Evolutionary conservation across 345 rosid species (phyloP).

Genomic region (Moricandia arvensis): DNA sequence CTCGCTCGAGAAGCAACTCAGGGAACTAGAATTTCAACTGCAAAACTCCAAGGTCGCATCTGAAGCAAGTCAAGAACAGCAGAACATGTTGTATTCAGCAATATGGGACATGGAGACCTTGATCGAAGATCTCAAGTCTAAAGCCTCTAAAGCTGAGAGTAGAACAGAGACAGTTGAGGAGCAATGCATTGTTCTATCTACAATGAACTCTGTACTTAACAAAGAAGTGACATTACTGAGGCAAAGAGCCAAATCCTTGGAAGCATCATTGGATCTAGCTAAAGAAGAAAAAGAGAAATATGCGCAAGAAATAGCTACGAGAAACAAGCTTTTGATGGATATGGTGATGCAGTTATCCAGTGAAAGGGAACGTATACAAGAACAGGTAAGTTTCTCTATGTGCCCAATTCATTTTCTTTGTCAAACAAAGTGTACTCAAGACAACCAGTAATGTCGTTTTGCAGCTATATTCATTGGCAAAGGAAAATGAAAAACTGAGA

Average conservation of each 20-base stretch:
- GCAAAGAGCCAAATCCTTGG: conserved; percentile 50
- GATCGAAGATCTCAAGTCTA: conserved; percentile 87
- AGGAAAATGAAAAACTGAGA: conserved; percentile 52
- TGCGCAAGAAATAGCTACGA: conserved; percentile 60
- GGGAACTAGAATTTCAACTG: conserved; percentile 64
- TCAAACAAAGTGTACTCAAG: neutral
- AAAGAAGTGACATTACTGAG: conserved; percentile 54
- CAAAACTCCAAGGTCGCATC: conserved; percentile 72
- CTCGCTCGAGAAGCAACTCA: conserved; percentile 78
- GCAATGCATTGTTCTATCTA: conserved; percentile 64
- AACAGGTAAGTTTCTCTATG: conserved; percentile 53
- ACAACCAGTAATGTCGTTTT: conserved; percentile 25
- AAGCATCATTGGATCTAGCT: conserved; percentile 55
- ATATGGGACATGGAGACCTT: conserved; percentile 99
- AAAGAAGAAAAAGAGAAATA: conserved; percentile 48
- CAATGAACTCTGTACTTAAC: conserved; percentile 58
- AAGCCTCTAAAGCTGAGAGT: conserved; percentile 86
- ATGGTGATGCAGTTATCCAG: conserved; percentile 61
- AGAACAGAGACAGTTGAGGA: conserved; percentile 70
- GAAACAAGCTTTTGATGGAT: conserved; percentile 67
- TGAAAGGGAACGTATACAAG: conserved; percentile 78
- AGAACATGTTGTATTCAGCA: conserved; percentile 88
- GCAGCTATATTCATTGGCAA: conserved; percentile 58
- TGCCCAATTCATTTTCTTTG: neutral
- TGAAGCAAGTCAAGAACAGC: conserved; percentile 92